These are phyloP conservation scores for Euphrasia confusa DNA, from an alignment of 257 asterid species.

Conservation along the genomic window DNA sequence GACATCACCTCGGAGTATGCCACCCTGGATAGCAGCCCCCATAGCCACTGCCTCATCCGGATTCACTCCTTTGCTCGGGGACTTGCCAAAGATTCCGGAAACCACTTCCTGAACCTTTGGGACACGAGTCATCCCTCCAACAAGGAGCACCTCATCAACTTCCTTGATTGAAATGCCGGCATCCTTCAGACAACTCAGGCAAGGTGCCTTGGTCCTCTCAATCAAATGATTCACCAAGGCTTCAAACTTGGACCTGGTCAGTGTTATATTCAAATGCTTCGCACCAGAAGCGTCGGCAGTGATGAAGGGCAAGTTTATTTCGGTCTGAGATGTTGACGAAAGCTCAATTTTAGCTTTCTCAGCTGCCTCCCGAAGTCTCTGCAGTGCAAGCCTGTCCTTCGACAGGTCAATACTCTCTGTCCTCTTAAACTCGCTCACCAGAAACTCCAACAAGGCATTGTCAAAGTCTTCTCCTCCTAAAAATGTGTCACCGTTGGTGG, in stretches of 20 bases:
- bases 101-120: conserved; percentile 75
- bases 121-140: conserved; percentile 80
- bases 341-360: conserved; percentile 78
- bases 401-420: conserved; percentile 59
- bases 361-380: conserved; percentile 77
- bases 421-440: conserved; percentile 57
- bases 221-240: conserved; percentile 53
- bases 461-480: conserved; percentile 86
- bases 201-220: conserved; percentile 64
- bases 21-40: conserved; percentile 84
- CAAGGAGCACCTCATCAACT: conserved; percentile 69
- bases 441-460: conserved; percentile 53
- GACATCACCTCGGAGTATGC: conserved; percentile 66
- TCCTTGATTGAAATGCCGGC: conserved; percentile 59
- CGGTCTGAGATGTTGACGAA: conserved; percentile 67
- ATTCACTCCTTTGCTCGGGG: conserved; percentile 76
- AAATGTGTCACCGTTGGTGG: conserved; percentile 75
- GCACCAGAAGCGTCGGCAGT: conserved; percentile 73
- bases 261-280: conserved; percentile 55
- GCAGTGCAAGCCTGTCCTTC: conserved; percentile 65
- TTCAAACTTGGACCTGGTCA: conserved; percentile 69
- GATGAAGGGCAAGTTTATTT: conserved; percentile 62
- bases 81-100: conserved; percentile 57
- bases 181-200: conserved; percentile 71
- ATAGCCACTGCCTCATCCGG: conserved; percentile 82